Evolutionary conservation across 768 basidiomycete species (phyloP), one percentile per base, ranked within the genome.

Genomic region (Lyophyllum decastes): DNA sequence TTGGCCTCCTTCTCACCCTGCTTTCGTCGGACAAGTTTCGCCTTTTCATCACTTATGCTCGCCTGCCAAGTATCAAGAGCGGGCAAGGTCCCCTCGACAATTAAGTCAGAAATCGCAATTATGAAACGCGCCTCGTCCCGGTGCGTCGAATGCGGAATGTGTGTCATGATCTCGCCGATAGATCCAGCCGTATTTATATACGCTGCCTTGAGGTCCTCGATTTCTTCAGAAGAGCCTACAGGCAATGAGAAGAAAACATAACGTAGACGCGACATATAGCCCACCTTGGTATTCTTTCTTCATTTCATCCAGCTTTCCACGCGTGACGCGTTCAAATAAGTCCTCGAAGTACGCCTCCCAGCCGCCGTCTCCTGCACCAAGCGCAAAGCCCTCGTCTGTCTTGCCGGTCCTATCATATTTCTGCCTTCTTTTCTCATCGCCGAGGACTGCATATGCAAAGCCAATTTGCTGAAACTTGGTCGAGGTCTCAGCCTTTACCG

Each of bases 341-440:
- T 88, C 88, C 69, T 89, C 90, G 65, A 98, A 99, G 73, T 99
- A 99, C 6, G 90, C 84, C 66, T 94, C 93, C 97, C 97, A 99
- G 0, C 94, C 92, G 59, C 88, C 90, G 58, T 90, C 92, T 10
- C 85, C 92, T 6, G 83, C 82, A 22, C 77, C 85, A 40, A 90
- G 68, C 49, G 87, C 86, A 44, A 89, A 81, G 10, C 82, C 83
- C 65, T 98, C 95, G 61, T 88, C 86, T 9, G 95, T 97, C 62
- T 83, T 83, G 17, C 97, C 97, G 0, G 90, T 96, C 54, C 72
- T 73, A 65, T 98, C 95, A 63, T 98, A 99, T 58, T 85, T 78
- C 67, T 83, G 78, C 68, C 88, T 83, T 62, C 88, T 74, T 66
- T 83, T 86, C 57, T 85, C 85, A 63, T 98, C 95, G 53, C 87